These are phyloP conservation scores for Termitomyces sp. DNA, from an alignment of 768 basidiomycete genomes.

Conservation along the genomic window DNA sequence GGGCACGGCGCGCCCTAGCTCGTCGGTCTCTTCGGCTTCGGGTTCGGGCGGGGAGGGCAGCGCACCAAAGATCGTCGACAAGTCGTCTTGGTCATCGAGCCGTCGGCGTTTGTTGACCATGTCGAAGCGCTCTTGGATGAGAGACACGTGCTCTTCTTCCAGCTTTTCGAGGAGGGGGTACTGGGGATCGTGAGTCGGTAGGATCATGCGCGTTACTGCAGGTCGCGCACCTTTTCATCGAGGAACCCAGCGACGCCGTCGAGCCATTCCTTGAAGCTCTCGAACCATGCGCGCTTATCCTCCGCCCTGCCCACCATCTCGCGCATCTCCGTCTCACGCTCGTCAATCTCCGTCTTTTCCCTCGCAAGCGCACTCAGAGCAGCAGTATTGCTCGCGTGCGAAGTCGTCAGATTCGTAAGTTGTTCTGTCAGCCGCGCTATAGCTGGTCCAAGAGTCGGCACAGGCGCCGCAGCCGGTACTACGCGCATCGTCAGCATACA, in stretches of 20 bases:
- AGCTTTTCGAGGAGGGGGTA: conserved; percentile 74
- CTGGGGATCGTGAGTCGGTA: conserved; percentile 30
- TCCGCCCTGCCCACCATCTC: conserved; percentile 72
- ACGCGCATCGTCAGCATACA: conserved; percentile 9
- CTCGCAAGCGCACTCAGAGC: conserved; percentile 51
- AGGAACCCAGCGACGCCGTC: conserved; percentile 82
- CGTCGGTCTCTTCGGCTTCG: conserved; percentile 47
- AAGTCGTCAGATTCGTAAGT: conserved; percentile 55
- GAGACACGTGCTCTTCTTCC: conserved; percentile 67
- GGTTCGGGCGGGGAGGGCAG: conserved; percentile 17
- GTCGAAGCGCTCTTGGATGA: conserved; percentile 68
- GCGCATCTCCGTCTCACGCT: conserved; percentile 68
- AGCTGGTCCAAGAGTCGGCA: conserved; percentile 62
- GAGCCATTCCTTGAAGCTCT: conserved; percentile 71
- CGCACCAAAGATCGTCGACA: conserved; percentile 62
- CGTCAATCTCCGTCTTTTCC: conserved; percentile 60
- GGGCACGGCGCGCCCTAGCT: not conserved
- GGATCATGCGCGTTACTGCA: not conserved
- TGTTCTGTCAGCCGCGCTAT: conserved; percentile 56
- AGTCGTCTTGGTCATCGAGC: conserved; percentile 79
- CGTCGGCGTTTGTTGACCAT: conserved; percentile 64
- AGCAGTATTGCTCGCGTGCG: conserved; percentile 59
- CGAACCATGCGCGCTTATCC: conserved; percentile 78
- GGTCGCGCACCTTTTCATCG: conserved; percentile 66
- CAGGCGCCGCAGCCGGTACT: conserved; percentile 64